Base-by-base conservation (phyloP, 2,329 filamentous ascomycete species). In the Arthrinium puccinioides region DNA sequence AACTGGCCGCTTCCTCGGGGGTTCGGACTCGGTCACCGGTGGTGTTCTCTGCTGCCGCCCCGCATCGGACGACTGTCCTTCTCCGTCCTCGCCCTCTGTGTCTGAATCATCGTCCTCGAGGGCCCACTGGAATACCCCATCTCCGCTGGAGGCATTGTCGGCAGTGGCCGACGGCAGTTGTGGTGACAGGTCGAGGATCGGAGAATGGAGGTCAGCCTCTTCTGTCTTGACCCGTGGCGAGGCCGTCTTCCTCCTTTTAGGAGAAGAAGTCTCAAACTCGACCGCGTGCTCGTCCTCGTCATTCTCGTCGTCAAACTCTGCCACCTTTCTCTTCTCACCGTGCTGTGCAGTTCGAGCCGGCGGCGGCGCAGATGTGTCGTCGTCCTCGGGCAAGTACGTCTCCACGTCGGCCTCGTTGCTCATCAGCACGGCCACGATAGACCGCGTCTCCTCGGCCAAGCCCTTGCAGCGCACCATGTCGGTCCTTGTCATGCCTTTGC, bases 391-490 rank as follows among this genome's bases (percentile, higher is more conserved):
- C 19, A 38, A 18, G n/a, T 61, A 60, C 3, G 59, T 60, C 3
- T 66, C 64, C 21, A 66, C 62, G 13, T 67, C 62, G 33, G 64
- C 58, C 40, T 72, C 72, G 37, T 65, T 67, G 42, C 71, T 74
- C 66, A 87, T 72, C 13, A 79, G 72, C 41, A 85, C 79, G 2
- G 87, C 76, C 40, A 90, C 76, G 5, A 77, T 60, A 7, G 87
- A 63, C 19, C 89, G 72, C 13, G 84, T 85, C 46, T 82, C 75
- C 54, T 94, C 85, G 1, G 88, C 84, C 21, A 94, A 65, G 52
- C 85, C 86, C 53, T 85, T 83, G 45, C 89, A 83, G 27, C 90
- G 76, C 7, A 97, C 87, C 70, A 92, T 94, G 57, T 96, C 87
- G 1, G 85, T 90, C 14, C 62, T 67, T 1, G 80, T 87, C 67